Percentiles rank a stretch among this genome's conserved stretches.
Evolutionary conservation across 768 basidiomycete species (phyloP).

Genomic region (Fibroporia radiculosa): DNA sequence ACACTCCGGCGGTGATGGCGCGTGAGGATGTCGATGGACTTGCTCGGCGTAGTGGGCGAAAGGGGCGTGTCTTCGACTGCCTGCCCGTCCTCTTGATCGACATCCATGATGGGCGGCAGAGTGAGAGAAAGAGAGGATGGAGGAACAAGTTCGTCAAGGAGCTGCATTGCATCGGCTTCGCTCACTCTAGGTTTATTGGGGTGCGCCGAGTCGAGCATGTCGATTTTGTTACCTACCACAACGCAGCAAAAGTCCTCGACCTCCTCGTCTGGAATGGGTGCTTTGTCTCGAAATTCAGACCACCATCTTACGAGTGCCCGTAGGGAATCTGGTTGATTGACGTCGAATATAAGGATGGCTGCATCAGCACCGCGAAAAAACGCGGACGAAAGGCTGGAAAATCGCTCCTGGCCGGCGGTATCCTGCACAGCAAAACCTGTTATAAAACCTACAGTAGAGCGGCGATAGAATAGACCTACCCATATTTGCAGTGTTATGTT

Average conservation of each 20-base stretch:
- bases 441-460: not conserved
- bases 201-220: constrained; percentile 30
- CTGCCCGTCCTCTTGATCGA: constrained; percentile 1
- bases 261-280: constrained; percentile 61
- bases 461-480: constrained; percentile 29
- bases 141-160: constrained; percentile 55
- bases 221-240: constrained; percentile 70
- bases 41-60: constrained; percentile 15
- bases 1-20: constrained; percentile 23
- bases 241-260: constrained; percentile 60
- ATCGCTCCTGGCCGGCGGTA: constrained; percentile 84
- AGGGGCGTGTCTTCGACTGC: constrained; percentile 3
- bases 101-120: constrained; percentile 10
- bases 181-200: constrained; percentile 24
- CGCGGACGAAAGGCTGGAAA: constrained; percentile 72
- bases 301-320: constrained; percentile 64
- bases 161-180: constrained; percentile 39
- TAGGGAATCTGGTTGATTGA: constrained; percentile 58
- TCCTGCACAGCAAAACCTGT: constrained; percentile 37
- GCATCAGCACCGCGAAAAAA: constrained; percentile 87
- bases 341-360: constrained; percentile 74
- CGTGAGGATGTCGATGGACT: constrained; percentile 25
- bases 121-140: constrained; percentile 13
- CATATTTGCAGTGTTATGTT: constrained; percentile 64
- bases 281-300: constrained; percentile 61